These are phyloP conservation scores for Meira miltonrushii DNA, from an alignment of 1,284 basidiomycete genomes.

Conservation along the genomic window DNA sequence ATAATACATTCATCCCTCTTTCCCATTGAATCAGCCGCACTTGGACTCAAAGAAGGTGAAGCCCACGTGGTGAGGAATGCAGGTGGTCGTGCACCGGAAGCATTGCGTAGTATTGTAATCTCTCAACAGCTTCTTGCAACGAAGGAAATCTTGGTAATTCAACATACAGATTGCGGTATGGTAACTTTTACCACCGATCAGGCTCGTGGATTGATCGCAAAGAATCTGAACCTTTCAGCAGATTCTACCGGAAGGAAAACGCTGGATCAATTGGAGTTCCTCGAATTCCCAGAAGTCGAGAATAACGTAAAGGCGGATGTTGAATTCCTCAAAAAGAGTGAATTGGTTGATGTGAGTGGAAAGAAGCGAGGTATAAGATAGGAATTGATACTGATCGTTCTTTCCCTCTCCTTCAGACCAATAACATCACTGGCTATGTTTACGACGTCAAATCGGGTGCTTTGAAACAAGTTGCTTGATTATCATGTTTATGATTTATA, in stretches of 20 bases:
- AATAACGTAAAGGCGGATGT: constrained; percentile 13
- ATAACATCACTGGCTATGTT: constrained; percentile 2
- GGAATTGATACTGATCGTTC: background rate
- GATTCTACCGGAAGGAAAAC: background rate
- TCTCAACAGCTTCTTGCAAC: constrained; percentile 16
- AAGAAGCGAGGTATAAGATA: too few species aligned
- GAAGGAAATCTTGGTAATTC: constrained; percentile 14
- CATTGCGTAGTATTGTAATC: constrained; percentile 14
- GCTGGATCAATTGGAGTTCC: constrained; percentile 12
- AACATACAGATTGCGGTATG: constrained; percentile 17
- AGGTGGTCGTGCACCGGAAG: constrained; percentile 15
- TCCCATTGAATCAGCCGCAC: background rate
- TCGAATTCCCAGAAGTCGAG: constrained; percentile 13
- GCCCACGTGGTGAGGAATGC: constrained; percentile 17
- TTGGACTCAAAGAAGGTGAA: constrained; percentile 17
- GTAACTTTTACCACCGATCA: constrained; percentile 14
- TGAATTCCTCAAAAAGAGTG: constrained; percentile 7
- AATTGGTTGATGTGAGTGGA: background rate
- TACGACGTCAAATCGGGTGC: constrained; percentile 8
- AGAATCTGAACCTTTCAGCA: background rate
- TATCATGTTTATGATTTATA: too few species aligned
- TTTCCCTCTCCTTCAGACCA: background rate
- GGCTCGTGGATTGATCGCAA: constrained; percentile 11
- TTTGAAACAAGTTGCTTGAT: constrained; percentile 3
- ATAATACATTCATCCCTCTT: background rate